These are phyloP conservation scores for Solanum dulcamara DNA, from an alignment of 257 asterid species.

Conservation along the genomic window DNA sequence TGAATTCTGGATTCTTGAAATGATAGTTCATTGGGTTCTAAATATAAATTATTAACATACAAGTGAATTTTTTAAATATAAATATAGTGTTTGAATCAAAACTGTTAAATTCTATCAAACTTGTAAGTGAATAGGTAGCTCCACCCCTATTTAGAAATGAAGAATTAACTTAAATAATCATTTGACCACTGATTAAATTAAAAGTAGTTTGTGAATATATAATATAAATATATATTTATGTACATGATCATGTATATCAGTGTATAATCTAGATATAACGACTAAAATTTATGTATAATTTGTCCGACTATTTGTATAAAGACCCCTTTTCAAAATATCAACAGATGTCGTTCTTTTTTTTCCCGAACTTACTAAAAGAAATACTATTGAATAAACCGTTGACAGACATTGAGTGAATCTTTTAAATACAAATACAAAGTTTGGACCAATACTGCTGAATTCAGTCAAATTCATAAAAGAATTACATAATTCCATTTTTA, in stretches of 20 bases:
- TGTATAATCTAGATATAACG: no score
- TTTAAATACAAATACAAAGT: no score
- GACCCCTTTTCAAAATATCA: rapidly evolving
- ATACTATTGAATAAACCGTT: no score
- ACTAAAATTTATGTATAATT: neutral
- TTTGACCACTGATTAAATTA: no score
- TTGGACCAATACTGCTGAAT: no score
- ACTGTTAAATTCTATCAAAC: neutral
- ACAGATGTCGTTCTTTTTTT: neutral
- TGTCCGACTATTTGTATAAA: neutral
- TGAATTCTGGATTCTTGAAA: neutral
- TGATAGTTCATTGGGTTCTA: neutral
- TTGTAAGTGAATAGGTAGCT: neutral
- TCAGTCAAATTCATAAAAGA: no score
- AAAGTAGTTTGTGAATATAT: no score
- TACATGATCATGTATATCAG: no score
- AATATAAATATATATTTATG: no score
- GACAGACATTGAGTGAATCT: no score
- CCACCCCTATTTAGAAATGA: neutral
- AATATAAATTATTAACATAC: neutral
- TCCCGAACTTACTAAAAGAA: rapidly evolving
- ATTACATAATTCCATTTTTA: no score
- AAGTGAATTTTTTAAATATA: neutral
- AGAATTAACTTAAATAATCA: no score
- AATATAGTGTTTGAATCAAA: rapidly evolving